Evolutionary conservation across 2,329 filamentous ascomycete species (phyloP).

Genomic region (Hypoxylon sp.): DNA sequence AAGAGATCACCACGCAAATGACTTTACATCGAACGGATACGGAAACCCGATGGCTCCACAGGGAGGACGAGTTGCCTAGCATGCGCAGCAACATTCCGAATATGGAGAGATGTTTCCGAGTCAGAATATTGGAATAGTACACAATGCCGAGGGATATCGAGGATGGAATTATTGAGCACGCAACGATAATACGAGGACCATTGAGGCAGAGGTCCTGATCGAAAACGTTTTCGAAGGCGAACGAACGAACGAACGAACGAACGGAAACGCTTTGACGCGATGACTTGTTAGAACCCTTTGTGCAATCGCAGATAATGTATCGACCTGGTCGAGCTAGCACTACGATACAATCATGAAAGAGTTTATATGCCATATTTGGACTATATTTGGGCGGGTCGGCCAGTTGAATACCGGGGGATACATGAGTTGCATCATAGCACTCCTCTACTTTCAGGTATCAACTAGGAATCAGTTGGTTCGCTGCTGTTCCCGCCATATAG

Average conservation of each 20-base stretch:
- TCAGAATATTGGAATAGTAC: constrained; percentile 13
- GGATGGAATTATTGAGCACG: constrained; percentile 1
- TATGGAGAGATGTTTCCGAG: constrained; percentile 6
- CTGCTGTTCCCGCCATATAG: not conserved
- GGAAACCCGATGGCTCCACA: not conserved
- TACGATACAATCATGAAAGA: constrained; percentile 11
- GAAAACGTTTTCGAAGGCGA: not conserved
- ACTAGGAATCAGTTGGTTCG: constrained; percentile 15
- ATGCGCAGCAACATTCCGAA: constrained; percentile 14
- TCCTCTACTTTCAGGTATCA: constrained; percentile 28
- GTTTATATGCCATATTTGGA: constrained; percentile 33
- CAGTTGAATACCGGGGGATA: constrained; percentile 38
- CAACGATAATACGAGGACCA: constrained; percentile 10
- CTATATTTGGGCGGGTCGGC: constrained; percentile 25
- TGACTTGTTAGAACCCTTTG: constrained; percentile 5
- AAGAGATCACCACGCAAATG: not conserved
- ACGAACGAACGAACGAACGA: constrained; percentile 5
- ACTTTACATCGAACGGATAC: not conserved
- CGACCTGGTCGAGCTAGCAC: constrained; percentile 13
- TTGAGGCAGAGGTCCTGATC: constrained; percentile 2
- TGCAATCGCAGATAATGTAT: constrained; percentile 13
- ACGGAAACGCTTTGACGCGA: constrained; percentile 6
- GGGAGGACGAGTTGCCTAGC: not conserved
- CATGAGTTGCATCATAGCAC: constrained; percentile 19
- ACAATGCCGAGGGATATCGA: constrained; percentile 13